phyloP scores from a whole-genome alignment of 305 asterid species.

The Rubia occidens region DNA sequence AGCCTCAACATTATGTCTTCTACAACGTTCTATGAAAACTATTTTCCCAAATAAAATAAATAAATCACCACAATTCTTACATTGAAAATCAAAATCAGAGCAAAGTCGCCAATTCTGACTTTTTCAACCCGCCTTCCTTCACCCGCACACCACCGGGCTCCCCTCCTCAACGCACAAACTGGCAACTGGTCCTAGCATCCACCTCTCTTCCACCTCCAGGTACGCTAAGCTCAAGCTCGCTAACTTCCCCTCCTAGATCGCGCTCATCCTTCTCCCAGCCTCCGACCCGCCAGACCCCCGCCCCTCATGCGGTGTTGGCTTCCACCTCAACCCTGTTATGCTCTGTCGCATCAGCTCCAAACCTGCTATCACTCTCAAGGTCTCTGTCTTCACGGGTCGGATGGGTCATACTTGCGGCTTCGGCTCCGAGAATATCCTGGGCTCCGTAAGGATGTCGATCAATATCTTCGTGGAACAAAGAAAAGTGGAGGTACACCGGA shows the following conservation, averaged over 20 bases:
- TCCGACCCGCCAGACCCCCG: constrained; percentile 26
- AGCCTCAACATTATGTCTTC: too few species aligned
- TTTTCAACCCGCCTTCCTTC: too few species aligned
- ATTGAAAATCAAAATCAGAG: constrained; percentile 5
- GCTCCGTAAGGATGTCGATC: constrained; percentile 32
- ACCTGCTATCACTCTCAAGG: constrained; percentile 29
- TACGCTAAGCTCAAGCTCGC: constrained; percentile 57
- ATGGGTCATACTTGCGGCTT: constrained; percentile 65
- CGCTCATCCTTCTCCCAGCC: constrained; percentile 44
- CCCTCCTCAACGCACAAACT: constrained; percentile 45
- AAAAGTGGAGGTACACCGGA: constrained; percentile 39
- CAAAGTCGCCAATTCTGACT: too few species aligned
- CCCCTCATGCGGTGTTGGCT: constrained; percentile 29
- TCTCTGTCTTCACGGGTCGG: constrained; percentile 55
- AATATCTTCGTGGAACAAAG: constrained; percentile 35
- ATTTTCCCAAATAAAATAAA: too few species aligned
- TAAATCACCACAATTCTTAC: too few species aligned
- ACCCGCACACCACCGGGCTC: constrained; percentile 12
- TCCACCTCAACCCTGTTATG: constrained; percentile 61
- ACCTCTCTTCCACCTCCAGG: constrained; percentile 64
- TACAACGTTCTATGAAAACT: too few species aligned
- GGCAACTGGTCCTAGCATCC: constrained; percentile 48
- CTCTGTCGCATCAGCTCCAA: constrained; percentile 45
- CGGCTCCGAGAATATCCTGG: constrained; percentile 45
- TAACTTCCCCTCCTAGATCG: constrained; percentile 58